Conservation (phyloP, 192 early-diverging fungal species). For the Allomyces macrogynus region DNA sequence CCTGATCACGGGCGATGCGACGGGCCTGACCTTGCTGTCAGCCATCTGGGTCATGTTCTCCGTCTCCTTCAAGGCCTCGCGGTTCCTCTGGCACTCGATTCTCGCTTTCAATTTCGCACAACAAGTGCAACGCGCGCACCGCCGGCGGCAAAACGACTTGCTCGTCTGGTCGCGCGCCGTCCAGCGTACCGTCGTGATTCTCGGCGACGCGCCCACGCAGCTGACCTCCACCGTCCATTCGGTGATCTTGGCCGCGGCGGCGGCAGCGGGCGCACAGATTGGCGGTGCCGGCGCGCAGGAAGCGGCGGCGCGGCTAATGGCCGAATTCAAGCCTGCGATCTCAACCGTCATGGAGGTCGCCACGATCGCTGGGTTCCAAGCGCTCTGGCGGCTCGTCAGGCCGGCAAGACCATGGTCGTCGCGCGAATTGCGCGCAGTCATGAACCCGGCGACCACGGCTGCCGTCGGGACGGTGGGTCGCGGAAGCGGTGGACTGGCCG, state of each 20-base stretch:
- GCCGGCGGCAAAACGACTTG: background rate
- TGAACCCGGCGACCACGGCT: too few relatives aligned
- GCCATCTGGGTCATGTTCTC: background rate
- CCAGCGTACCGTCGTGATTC: background rate
- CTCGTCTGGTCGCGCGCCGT: background rate
- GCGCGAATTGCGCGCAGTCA: background rate
- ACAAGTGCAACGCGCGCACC: background rate
- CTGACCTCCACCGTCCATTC: background rate
- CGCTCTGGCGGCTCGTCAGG: background rate
- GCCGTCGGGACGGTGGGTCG: background rate
- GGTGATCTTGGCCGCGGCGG: background rate
- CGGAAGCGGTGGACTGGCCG: background rate
- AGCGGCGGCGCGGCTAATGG: background rate
- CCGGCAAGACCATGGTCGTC: background rate
- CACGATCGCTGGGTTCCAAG: background rate
- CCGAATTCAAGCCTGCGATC: background rate
- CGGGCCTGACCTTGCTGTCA: background rate
- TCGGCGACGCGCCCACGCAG: background rate
- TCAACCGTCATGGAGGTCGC: background rate
- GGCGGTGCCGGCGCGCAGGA: background rate
- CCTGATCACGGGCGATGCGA: background rate
- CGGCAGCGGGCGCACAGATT: background rate
- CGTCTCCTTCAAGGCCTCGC: background rate
- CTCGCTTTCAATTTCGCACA: background rate
- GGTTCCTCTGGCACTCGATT: background rate